Conservation (phyloP, 306 rosid genomes). For the barrel medic (Medicago truncatula) region MtrunA17r5.0-ANR NC_053043.1:13121001-13121500, state of each 20-base stretch:
- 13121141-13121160: conserved; percentile 21
- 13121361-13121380: conserved; percentile 45
- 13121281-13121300: conserved; percentile 42
- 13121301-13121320: conserved; percentile 51
- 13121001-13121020: conserved; percentile 6
- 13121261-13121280: conserved; percentile 34
- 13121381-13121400: conserved; percentile 5
- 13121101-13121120: conserved; percentile 38
- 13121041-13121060: conserved; percentile 31
- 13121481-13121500: neutral
- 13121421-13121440: conserved; percentile 3
- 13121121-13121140: conserved; percentile 31
- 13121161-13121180: conserved; percentile 31
- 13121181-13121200: conserved; percentile 37
- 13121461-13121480: neutral
- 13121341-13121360: conserved; percentile 37
- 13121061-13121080: conserved; percentile 21
- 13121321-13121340: conserved; percentile 35
- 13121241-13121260: conserved; percentile 39
- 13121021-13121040: conserved; percentile 14
- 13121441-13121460: neutral
- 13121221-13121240: conserved; percentile 40
- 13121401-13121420: conserved; percentile 26
- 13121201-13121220: conserved; percentile 36
- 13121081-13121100: conserved; percentile 42